Evolutionary conservation across 352 stramenopile species (phyloP).

Genomic region (Globisporangium paddicum): DNA sequence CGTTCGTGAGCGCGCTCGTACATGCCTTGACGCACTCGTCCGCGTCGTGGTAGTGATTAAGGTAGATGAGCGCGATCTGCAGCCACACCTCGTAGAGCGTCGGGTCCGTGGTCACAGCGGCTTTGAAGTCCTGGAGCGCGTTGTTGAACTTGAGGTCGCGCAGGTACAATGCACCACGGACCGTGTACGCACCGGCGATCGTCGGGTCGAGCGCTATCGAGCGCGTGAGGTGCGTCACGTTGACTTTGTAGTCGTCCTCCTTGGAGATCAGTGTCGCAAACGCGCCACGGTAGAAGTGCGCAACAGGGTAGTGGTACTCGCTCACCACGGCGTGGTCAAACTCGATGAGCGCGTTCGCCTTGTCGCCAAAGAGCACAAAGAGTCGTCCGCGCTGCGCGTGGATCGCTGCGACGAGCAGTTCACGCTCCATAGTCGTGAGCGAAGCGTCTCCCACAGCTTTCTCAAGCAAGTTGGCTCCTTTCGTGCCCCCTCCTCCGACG

Average conservation of each 20-base stretch:
- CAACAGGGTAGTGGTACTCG: constrained; percentile 76
- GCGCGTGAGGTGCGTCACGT: constrained; percentile 54
- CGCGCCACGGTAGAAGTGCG: constrained; percentile 73
- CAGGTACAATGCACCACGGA: constrained; percentile 64
- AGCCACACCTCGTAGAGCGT: constrained; percentile 76
- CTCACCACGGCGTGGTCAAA: constrained; percentile 73
- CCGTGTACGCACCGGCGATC: constrained; percentile 67
- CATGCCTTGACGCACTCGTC: constrained; percentile 64
- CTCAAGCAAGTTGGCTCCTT: not conserved
- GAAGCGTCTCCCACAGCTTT: not conserved
- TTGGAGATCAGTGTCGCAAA: constrained; percentile 44
- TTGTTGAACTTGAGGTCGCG: constrained; percentile 71
- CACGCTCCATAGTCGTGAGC: constrained; percentile 31
- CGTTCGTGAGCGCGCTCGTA: constrained; percentile 54
- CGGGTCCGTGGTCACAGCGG: constrained; percentile 60
- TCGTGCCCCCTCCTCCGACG: not conserved
- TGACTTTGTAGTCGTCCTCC: constrained; percentile 24
- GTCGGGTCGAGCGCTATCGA: constrained; percentile 70
- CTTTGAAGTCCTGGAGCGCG: constrained; percentile 78
- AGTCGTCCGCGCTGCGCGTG: constrained; percentile 59
- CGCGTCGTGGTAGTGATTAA: constrained; percentile 78
- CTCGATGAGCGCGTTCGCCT: constrained; percentile 36
- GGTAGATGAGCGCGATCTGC: constrained; percentile 74
- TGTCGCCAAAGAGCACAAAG: constrained; percentile 55
- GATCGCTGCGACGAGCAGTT: constrained; percentile 51